Evolutionary conservation across 116 monocot species (phyloP), one percentile per base, ranked within the genome.

Genomic region (Phalaenopsis hybrid): DNA sequence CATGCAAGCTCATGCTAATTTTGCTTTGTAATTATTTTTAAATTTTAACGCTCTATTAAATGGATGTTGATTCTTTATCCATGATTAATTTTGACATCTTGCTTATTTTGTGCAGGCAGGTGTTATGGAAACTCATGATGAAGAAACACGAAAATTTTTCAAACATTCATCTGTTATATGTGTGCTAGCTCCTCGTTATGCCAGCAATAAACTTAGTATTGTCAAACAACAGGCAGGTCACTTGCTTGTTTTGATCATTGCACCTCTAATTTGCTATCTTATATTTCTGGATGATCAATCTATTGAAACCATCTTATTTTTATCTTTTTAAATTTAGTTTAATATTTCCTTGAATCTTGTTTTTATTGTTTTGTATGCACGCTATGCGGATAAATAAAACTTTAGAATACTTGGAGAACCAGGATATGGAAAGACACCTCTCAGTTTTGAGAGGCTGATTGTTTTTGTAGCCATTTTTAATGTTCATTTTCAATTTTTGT

Each of bases 101-200:
- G 17, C 8, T 48, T 77, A 51, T 78, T 78, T 52, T 59, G 41
- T 83, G 78, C 89, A 96, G 96, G 81, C 49, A 45, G 96, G 96
- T 31, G 86, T 96, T 46, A 96, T 96, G 96, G 80, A 81, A 41
- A 96, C 91, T 80, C 94, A 91, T 83, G 96, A 96, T 81, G 94
- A 96, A 83, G 96, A 92, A 51, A 92, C 94, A 16, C 83, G 87
- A 45, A 94, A 87, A 75, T 96, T 94, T 86, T 96, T 96, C 87
- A 96, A 94, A 68, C 85, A 96, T 83, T 96, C 96, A 18, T 94
- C 96, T 75, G 96, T 96, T 31, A 92, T 92, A 28, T 96, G 96
- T 81, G 87, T 92, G 75, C 81, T 96, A 55, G 91, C 96, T 73
- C 96, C 96, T 80, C 96, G 96, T 82, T 96, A 94, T 88, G 88